Evolutionary conservation across 208 protist species (phyloP).

Genomic region (Leishmania turanica): DNA sequence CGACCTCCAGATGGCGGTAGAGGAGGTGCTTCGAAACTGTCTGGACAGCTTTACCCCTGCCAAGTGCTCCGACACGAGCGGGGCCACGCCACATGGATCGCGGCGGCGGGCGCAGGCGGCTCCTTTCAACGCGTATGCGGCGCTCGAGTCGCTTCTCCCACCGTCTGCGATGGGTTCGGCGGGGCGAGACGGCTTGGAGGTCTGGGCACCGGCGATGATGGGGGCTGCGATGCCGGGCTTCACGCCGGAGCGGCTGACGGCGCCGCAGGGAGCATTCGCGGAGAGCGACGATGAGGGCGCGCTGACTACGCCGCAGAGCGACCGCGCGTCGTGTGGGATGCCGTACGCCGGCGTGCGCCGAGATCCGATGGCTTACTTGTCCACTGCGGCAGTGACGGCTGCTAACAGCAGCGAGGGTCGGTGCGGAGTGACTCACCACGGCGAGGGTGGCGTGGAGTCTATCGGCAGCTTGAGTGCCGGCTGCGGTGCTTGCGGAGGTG

Average conservation of each 20-base stretch:
- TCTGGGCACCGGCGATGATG: conserved; percentile 13
- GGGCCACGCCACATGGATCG: neutral
- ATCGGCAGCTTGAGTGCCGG: neutral
- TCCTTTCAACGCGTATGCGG: conserved; percentile 11
- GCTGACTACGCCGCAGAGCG: conserved; percentile 9
- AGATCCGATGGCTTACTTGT: conserved; percentile 30
- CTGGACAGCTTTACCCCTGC: conserved; percentile 27
- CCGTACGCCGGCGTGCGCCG: conserved; percentile 16
- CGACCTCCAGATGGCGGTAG: conserved; percentile 31
- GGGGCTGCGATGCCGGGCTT: conserved; percentile 5
- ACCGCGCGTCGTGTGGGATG: neutral
- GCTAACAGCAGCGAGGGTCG: neutral
- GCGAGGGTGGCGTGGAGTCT: neutral
- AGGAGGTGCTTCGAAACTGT: conserved; percentile 39
- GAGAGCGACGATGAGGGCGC: conserved; percentile 58
- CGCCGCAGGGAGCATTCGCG: conserved; percentile 27
- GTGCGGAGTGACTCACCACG: neutral
- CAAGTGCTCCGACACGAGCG: conserved; percentile 15
- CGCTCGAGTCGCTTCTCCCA: conserved; percentile 18
- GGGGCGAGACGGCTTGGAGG: neutral
- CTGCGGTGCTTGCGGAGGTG: neutral
- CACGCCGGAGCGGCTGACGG: conserved; percentile 23
- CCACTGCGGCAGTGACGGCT: conserved; percentile 9
- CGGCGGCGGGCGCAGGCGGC: neutral
- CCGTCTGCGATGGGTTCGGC: neutral